A percentile compares a stretch with the other conserved stretches of the same genome.
Evolutionary conservation across 1,139 yeast species (phyloP).

Genomic region (Taiozyma onychis): DNA sequence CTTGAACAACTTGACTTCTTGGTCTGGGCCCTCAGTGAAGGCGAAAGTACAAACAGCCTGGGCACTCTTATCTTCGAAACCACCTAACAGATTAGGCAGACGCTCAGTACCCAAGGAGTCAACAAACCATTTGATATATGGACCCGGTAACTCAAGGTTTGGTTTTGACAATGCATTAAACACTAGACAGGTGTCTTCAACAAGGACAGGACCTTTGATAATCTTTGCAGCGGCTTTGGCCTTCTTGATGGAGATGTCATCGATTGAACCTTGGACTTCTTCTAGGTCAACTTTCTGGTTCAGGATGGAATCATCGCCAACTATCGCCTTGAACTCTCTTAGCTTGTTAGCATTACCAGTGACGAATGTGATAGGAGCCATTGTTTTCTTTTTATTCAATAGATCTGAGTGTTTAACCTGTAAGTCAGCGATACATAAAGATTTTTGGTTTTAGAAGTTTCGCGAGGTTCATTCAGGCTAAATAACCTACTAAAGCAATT

Average conservation of each 20-base stretch:
- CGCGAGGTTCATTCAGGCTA: neutral
- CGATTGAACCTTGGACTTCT: slow-evolving; percentile 86
- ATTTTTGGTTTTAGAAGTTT: neutral
- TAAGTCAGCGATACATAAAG: neutral
- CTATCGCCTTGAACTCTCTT: slow-evolving; percentile 73
- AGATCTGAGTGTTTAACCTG: too few relatives aligned
- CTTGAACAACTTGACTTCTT: slow-evolving; percentile 68
- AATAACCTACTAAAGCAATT: too few relatives aligned
- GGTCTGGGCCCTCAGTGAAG: slow-evolving; percentile 77
- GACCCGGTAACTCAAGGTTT: slow-evolving; percentile 70
- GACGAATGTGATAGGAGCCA: slow-evolving; percentile 49
- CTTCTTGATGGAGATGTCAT: slow-evolving; percentile 77
- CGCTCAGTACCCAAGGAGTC: slow-evolving; percentile 67
- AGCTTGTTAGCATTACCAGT: slow-evolving; percentile 89
- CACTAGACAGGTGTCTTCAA: slow-evolving; percentile 91
- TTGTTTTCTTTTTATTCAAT: neutral
- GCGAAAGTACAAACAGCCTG: slow-evolving; percentile 92
- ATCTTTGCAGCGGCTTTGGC: slow-evolving; percentile 68
- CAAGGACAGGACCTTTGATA: slow-evolving; percentile 71
- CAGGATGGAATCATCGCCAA: slow-evolving; percentile 42
- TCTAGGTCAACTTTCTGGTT: slow-evolving; percentile 72
- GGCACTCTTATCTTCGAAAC: slow-evolving; percentile 81
- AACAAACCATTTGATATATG: slow-evolving; percentile 86
- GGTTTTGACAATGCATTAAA: slow-evolving; percentile 68
- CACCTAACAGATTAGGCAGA: slow-evolving; percentile 67